Conservation (phyloP, 345 rosid species). For the Syzygium oleosum region DNA sequence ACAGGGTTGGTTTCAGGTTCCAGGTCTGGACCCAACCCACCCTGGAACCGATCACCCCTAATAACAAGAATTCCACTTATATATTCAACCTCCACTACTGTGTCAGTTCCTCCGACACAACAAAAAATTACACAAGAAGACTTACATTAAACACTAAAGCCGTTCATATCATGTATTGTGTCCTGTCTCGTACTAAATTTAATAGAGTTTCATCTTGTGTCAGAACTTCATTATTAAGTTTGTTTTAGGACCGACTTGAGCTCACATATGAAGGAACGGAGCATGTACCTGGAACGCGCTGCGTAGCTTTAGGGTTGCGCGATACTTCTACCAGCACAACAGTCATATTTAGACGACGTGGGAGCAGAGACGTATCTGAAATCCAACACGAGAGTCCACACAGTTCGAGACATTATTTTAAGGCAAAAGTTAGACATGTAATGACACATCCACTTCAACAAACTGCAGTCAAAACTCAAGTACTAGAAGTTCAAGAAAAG, state of each 20-base stretch:
- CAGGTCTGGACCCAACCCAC: too few species aligned
- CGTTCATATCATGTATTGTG: background rate
- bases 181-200: background rate
- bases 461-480: background rate
- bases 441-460: background rate
- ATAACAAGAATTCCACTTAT: background rate
- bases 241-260: background rate
- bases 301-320: background rate
- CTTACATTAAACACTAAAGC: background rate
- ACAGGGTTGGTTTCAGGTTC: too few species aligned
- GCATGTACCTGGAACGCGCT: background rate
- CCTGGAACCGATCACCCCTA: too few species aligned
- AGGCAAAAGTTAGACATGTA: background rate
- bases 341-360: background rate
- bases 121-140: background rate
- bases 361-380: too few species aligned
- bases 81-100: background rate
- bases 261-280: background rate
- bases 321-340: background rate
- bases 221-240: background rate
- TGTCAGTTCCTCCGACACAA: background rate
- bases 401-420: background rate
- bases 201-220: background rate
- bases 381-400: too few species aligned
- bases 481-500: background rate